phyloP scores from a whole-genome alignment of 805 yeast species.

The Yamadazyma kitorensis region DNA sequence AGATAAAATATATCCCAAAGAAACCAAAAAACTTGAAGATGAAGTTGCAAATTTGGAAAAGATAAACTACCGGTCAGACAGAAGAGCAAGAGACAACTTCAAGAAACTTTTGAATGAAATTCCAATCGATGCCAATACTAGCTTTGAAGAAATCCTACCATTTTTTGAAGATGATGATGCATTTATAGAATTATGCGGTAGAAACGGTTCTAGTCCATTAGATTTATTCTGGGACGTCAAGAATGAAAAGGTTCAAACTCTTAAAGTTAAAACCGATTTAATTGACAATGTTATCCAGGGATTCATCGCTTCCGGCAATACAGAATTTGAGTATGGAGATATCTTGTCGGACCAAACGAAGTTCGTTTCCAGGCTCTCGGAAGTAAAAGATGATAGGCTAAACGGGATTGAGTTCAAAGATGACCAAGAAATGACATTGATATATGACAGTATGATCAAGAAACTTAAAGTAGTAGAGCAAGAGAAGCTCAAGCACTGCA shows the following conservation, averaged over 20 bases:
- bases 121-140: slow-evolving; percentile 41
- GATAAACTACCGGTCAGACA: slow-evolving; percentile 52
- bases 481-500: slow-evolving; percentile 9
- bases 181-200: slow-evolving; percentile 63
- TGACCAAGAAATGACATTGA: slow-evolving; percentile 22
- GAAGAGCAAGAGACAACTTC: slow-evolving; percentile 64
- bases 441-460: slow-evolving; percentile 25
- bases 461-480: slow-evolving; percentile 20
- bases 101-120: slow-evolving; percentile 45
- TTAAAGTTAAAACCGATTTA: slow-evolving; percentile 59
- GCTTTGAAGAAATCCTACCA: slow-evolving; percentile 60
- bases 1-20: slow-evolving; percentile 28
- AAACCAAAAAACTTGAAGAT: slow-evolving; percentile 18
- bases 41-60: slow-evolving; percentile 25
- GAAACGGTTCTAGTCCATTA: slow-evolving; percentile 73
- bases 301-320: background rate
- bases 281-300: slow-evolving; percentile 47
- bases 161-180: slow-evolving; percentile 51
- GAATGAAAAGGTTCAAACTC: slow-evolving; percentile 55
- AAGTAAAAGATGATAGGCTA: slow-evolving; percentile 29
- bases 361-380: slow-evolving; percentile 9
- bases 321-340: slow-evolving; percentile 12
- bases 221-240: slow-evolving; percentile 75
- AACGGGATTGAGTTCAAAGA: slow-evolving; percentile 19
- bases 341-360: slow-evolving; percentile 10